A percentile compares a stretch with the other conserved stretches of the same genome.
Evolutionary conservation across 306 rosid genomes (phyloP).

Genomic region (Dalbergia cochinchinensis): DNA sequence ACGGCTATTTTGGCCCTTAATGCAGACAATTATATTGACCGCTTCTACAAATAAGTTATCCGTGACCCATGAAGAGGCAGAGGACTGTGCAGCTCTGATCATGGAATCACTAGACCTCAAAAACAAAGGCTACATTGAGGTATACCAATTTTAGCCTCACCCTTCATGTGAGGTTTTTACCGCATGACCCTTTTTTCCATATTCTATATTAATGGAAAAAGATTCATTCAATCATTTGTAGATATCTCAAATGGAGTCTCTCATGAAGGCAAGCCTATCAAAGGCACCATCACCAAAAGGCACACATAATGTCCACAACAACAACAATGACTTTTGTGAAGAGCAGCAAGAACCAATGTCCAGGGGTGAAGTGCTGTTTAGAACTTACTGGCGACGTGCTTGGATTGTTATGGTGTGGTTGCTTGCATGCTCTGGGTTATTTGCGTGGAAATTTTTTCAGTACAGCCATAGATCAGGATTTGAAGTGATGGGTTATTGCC

Average conservation of each 20-base stretch:
- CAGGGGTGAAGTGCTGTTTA: slow-evolving; percentile 64
- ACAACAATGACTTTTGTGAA: slow-evolving; percentile 41
- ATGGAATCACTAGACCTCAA: slow-evolving; percentile 75
- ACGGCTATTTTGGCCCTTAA: slow-evolving; percentile 34
- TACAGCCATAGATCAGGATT: slow-evolving; percentile 68
- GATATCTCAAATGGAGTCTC: slow-evolving; percentile 60
- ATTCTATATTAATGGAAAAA: slow-evolving; percentile 1
- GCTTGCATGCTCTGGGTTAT: slow-evolving; percentile 56
- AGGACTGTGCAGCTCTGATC: slow-evolving; percentile 69
- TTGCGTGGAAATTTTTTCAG: slow-evolving; percentile 82
- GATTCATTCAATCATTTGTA: slow-evolving; percentile 29
- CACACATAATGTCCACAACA: slow-evolving; percentile 3
- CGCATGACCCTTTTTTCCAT: slow-evolving; percentile 16
- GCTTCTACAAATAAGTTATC: slow-evolving; percentile 75
- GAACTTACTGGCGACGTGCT: slow-evolving; percentile 75
- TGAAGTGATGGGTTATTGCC: slow-evolving; percentile 90
- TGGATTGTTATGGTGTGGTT: slow-evolving; percentile 81
- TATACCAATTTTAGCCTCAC: slow-evolving; percentile 41
- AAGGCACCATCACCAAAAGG: slow-evolving; percentile 38
- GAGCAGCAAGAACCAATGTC: slow-evolving; percentile 60
- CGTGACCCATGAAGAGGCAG: slow-evolving; percentile 83
- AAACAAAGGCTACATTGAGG: slow-evolving; percentile 80
- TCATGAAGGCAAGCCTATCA: slow-evolving; percentile 49
- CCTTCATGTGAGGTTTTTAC: not conserved
- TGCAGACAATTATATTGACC: slow-evolving; percentile 68